Percentiles rank a stretch among this genome's conserved stretches.
Conservation (phyloP, 2,329 filamentous ascomycete species). For the Chaetomiaceae sp. region DNA sequence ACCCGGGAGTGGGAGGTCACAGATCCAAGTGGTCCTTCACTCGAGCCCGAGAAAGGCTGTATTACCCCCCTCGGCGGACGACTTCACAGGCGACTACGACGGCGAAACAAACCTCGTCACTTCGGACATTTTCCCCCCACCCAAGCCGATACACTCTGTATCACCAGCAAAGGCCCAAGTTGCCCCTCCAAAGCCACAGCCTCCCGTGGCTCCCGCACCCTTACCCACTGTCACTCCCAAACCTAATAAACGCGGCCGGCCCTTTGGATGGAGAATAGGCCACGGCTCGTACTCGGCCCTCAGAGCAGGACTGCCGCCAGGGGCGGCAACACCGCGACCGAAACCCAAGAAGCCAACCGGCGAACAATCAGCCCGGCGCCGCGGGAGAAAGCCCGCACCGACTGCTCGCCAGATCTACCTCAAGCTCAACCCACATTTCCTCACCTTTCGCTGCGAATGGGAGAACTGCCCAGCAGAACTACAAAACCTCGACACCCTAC, state of each 20-base stretch:
- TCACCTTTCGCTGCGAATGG: constrained; percentile 59
- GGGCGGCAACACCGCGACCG: constrained; percentile 10
- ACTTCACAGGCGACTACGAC: background rate
- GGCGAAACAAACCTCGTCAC: constrained; percentile 12
- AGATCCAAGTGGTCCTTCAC: constrained; percentile 14
- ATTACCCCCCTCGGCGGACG: constrained; percentile 2
- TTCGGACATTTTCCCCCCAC: constrained; percentile 20
- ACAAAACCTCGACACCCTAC: constrained; percentile 57
- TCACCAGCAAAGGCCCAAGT: background rate
- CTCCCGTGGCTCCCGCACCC: constrained; percentile 4
- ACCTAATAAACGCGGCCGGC: constrained; percentile 39
- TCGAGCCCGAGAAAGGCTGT: constrained; percentile 11
- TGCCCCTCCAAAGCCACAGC: background rate
- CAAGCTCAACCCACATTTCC: constrained; percentile 39
- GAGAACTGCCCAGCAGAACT: constrained; percentile 53
- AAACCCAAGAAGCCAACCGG: constrained; percentile 16
- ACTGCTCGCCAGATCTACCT: constrained; percentile 40
- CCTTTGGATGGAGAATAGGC: constrained; percentile 42
- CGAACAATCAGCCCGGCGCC: constrained; percentile 36
- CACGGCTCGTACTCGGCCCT: constrained; percentile 29
- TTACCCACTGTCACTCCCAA: constrained; percentile 13
- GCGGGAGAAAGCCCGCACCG: constrained; percentile 36
- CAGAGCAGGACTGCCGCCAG: constrained; percentile 4
- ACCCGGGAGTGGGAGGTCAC: background rate
- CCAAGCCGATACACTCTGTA: background rate